phyloP scores from a whole-genome alignment of 345 rosid species.

The Diplotaxis tenuifolia region DNA sequence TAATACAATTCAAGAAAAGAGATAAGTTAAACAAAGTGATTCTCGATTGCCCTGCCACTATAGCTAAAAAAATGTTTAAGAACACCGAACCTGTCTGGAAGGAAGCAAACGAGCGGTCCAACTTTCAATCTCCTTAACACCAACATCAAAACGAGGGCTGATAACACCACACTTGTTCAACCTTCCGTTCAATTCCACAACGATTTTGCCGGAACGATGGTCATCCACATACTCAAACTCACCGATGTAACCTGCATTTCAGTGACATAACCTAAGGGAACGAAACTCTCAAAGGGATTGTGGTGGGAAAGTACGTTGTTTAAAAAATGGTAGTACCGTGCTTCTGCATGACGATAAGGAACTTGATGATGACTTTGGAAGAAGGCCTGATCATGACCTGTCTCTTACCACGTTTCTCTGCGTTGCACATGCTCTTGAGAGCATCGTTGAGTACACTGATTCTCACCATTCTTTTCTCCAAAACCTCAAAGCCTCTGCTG shows the following conservation, averaged over 20 bases:
- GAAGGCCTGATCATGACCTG: conserved; percentile 40
- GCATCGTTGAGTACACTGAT: conserved; percentile 40
- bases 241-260: conserved; percentile 42
- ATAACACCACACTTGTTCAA: conserved; percentile 57
- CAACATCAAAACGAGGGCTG: conserved; percentile 56
- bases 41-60: not conserved
- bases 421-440: conserved; percentile 40
- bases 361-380: conserved; percentile 41
- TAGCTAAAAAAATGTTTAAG: not conserved
- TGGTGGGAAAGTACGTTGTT: not conserved
- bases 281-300: not conserved
- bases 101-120: conserved; percentile 62
- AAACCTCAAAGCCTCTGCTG: conserved; percentile 24
- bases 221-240: conserved; percentile 60
- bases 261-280: not conserved
- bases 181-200: conserved; percentile 53
- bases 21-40: not conserved
- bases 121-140: conserved; percentile 53
- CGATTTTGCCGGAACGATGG: conserved; percentile 52
- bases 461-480: conserved; percentile 29
- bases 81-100: conserved; percentile 46
- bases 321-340: conserved; percentile 15
- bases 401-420: conserved; percentile 40
- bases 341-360: conserved; percentile 39
- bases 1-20: not conserved